A percentile compares a stretch with the other conserved stretches of the same genome.
Conservation (phyloP, 1,284 basidiomycete species). For the Leccinum pachyderme region DNA sequence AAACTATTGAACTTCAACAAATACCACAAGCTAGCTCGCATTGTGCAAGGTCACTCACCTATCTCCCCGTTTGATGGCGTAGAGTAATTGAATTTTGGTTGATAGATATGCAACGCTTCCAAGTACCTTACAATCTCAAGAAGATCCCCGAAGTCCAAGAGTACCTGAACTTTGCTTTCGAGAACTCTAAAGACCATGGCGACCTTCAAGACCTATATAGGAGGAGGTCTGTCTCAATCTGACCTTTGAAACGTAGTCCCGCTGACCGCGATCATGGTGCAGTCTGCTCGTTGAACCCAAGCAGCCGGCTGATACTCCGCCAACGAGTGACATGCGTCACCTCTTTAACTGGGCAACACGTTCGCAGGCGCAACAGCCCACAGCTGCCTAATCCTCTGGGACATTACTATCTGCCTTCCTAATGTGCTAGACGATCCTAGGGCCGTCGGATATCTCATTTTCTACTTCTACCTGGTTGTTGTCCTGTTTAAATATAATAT, state of each 20-base stretch:
- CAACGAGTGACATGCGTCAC: constrained; percentile 67
- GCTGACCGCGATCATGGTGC: constrained; percentile 4
- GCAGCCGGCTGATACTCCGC: constrained; percentile 67
- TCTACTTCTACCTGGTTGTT: constrained; percentile 19
- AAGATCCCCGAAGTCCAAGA: constrained; percentile 83
- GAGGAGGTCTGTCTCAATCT: constrained; percentile 55
- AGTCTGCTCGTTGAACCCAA: constrained; percentile 80
- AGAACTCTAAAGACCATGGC: constrained; percentile 67
- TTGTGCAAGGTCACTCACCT: constrained; percentile 68
- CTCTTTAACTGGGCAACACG: constrained; percentile 75
- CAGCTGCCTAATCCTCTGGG: constrained; percentile 27
- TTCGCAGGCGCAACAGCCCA: constrained; percentile 39
- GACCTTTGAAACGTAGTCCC: not conserved
- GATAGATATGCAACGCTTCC: constrained; percentile 92
- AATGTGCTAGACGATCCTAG: constrained; percentile 21
- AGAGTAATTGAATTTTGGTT: constrained; percentile 7
- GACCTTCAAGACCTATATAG: constrained; percentile 81
- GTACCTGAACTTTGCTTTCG: constrained; percentile 71
- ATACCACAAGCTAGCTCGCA: constrained; percentile 86
- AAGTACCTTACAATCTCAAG: constrained; percentile 79
- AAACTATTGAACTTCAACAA: constrained; percentile 95
- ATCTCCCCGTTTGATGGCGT: not conserved
- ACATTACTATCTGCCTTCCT: constrained; percentile 20
- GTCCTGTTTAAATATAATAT: constrained; percentile 29
- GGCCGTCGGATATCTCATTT: constrained; percentile 26